Evolutionary conservation across 371 early-diverging fungal species (phyloP), one percentile per base, ranked within the genome.

Genomic region (Mortierella sp.): DNA sequence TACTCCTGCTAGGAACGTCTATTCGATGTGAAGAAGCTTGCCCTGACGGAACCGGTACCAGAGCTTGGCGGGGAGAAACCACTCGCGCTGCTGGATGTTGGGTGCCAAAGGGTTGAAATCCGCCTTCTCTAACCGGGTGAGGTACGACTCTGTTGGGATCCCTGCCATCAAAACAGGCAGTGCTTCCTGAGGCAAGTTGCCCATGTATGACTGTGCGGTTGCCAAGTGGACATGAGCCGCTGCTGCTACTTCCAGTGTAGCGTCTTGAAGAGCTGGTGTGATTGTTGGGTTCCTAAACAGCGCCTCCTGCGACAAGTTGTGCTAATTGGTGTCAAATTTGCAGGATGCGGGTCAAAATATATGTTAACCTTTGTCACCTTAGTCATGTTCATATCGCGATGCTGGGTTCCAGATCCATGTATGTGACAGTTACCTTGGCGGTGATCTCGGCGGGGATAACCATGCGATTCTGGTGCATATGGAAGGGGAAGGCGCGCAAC

Each of bases 231-330:
- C 95, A 84, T 96, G 91, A 11, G 97, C 96, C 12, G 93, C 89
- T 4, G 96, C 95, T 1, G 97, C 97, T 4, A 97, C 91, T 72
- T 96, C 96, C 74, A 95, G 93, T 4, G 96, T 91, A 1, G 93
- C 94, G 83, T 96, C 96, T 43, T 91, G 89, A n/a, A 96, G 79
- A 5, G 84, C 79, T 6, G 91, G 88, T 68, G 91, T 90, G 10
- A 89, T 88, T 1, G 95, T 89, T 32, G 95, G 95, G 21, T 87
- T 77, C 63, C 96, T 93, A 79, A 95, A 93, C 14, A 96, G 87
- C 24, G 93, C 91, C 81, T 97, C 96, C 74, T 95, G 91, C 4
- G 94, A 91, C 29, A 96, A 78, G 32, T 89, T 82, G 81, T 95
- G 90, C 96, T 96, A 88, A 8, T 75, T 6, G 21, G 58, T 38